These are phyloP conservation scores for Aspergillus fumigatiaffinis DNA, from an alignment of 2,329 filamentous ascomycete genomes.

Conservation along the genomic window DNA sequence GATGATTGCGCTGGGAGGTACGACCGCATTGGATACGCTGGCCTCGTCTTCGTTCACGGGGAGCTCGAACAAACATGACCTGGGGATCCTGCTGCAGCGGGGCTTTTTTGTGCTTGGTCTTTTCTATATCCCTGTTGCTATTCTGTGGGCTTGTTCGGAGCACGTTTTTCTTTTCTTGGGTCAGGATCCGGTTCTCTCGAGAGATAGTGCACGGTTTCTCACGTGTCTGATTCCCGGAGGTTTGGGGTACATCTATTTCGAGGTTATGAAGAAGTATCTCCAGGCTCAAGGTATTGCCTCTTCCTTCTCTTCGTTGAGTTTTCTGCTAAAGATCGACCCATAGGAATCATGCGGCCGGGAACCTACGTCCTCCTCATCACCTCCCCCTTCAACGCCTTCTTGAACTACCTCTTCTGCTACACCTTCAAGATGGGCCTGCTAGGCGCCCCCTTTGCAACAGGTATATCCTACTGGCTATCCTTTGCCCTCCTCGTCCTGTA, in stretches of 20 bases:
- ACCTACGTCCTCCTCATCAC: slow-evolving; percentile 60
- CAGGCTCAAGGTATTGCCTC: slow-evolving; percentile 50
- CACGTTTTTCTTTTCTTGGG: slow-evolving; percentile 70
- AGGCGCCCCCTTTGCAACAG: slow-evolving; percentile 76
- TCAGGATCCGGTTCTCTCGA: slow-evolving; percentile 72
- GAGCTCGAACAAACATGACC: slow-evolving; percentile 70
- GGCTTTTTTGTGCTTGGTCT: slow-evolving; percentile 66
- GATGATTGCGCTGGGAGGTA: slow-evolving; percentile 81
- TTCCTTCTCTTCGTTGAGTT: not conserved
- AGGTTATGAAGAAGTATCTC: slow-evolving; percentile 65
- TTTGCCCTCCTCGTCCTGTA: slow-evolving; percentile 74
- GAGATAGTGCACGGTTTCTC: slow-evolving; percentile 69
- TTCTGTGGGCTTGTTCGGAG: slow-evolving; percentile 72
- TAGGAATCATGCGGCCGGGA: slow-evolving; percentile 61
- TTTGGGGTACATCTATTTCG: slow-evolving; percentile 83
- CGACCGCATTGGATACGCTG: slow-evolving; percentile 80
- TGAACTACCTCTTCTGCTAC: slow-evolving; percentile 70
- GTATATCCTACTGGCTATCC: slow-evolving; percentile 80
- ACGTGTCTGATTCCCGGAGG: slow-evolving; percentile 73
- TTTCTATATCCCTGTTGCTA: slow-evolving; percentile 69
- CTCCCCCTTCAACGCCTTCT: slow-evolving; percentile 54
- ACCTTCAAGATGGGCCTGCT: slow-evolving; percentile 66
- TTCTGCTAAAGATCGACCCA: not conserved
- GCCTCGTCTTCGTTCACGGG: slow-evolving; percentile 80
- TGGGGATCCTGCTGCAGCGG: slow-evolving; percentile 75